These are phyloP conservation scores for Alternaria tenuissima DNA, from an alignment of 2,329 filamentous ascomycete genomes.

Conservation along the genomic window DNA sequence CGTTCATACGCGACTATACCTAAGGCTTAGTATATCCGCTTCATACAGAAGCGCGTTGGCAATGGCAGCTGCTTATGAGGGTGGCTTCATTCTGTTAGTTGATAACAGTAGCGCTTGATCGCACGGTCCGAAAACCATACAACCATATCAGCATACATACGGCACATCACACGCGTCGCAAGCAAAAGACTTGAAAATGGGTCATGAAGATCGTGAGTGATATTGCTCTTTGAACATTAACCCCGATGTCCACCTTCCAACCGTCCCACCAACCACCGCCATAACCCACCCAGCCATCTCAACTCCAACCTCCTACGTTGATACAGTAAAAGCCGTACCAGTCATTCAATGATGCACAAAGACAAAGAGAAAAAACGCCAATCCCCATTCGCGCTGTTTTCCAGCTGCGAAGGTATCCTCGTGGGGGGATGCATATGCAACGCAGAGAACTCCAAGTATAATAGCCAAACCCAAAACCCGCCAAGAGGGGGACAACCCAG, in stretches of 20 bases:
- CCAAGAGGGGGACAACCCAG: conserved; percentile 5
- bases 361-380: conserved; percentile 31
- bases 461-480: conserved; percentile 11
- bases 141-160: background rate
- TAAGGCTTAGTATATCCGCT: background rate
- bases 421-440: conserved; percentile 39
- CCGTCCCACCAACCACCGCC: background rate
- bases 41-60: background rate
- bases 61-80: background rate
- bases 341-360: conserved; percentile 17
- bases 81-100: background rate
- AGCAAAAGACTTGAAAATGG: background rate
- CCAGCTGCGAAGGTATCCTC: conserved; percentile 42
- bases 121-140: background rate
- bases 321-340: conserved; percentile 14
- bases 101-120: background rate
- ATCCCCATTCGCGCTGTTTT: conserved; percentile 40
- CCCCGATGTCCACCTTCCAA: background rate
- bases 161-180: background rate
- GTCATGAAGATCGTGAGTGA: conserved; percentile 32
- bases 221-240: conserved; percentile 19
- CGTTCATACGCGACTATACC: background rate
- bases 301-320: background rate
- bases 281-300: background rate
- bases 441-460: conserved; percentile 28